phyloP scores from a whole-genome alignment of 495 filamentous ascomycete species.

The Evernia prunastri region DNA sequence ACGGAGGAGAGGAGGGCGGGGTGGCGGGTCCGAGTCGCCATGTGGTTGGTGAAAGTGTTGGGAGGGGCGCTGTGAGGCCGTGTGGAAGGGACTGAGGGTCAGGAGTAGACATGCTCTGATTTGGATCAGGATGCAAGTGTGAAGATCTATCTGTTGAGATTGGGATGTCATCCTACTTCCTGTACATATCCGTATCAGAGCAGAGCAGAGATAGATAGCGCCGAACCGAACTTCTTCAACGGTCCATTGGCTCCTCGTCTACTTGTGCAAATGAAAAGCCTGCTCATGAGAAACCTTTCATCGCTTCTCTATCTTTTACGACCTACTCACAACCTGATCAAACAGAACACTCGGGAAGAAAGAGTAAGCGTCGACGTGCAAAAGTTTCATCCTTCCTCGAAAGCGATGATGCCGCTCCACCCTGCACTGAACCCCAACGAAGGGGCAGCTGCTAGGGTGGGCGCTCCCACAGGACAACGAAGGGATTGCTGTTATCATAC shows the following conservation, averaged over 20 bases:
- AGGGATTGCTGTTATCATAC: too few species aligned
- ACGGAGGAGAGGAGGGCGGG: slow-evolving; percentile 75
- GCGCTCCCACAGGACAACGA: too few species aligned
- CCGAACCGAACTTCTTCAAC: too few species aligned
- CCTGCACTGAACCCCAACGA: too few species aligned
- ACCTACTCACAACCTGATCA: background rate
- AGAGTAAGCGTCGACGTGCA: too few species aligned
- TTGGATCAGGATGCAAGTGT: background rate
- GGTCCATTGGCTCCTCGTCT: background rate
- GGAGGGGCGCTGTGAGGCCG: slow-evolving; percentile 32
- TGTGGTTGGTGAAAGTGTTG: slow-evolving; percentile 77
- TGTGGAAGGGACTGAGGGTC: background rate
- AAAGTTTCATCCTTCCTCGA: too few species aligned
- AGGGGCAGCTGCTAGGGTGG: too few species aligned
- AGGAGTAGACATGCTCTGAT: background rate
- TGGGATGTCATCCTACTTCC: background rate
- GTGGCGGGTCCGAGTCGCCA: slow-evolving; percentile 76
- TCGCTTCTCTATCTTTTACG: background rate
- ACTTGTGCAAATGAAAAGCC: background rate
- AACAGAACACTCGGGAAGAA: background rate
- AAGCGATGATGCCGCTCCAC: too few species aligned
- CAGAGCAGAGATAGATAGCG: too few species aligned
- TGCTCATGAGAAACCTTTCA: background rate
- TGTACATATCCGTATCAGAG: too few species aligned
- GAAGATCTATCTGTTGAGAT: background rate